Base-by-base conservation (phyloP, 148 eudicot species). In the Amaranthus palmeri region DNA sequence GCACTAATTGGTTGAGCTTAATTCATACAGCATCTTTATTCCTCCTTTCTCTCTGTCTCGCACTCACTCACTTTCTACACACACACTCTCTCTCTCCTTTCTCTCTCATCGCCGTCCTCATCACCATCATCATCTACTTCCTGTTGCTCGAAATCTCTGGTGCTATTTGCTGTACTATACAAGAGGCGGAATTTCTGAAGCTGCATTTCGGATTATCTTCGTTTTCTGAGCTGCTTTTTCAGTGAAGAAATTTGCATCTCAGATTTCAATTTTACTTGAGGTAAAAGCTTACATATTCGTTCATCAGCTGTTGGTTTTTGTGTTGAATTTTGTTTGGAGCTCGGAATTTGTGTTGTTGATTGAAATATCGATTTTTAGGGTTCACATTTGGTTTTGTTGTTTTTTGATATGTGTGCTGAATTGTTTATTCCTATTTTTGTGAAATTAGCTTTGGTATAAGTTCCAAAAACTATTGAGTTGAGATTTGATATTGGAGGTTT, bases 211-310 rank as follows among this genome's bases (percentile, higher is more conserved):
- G 18, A 40, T 48, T 65, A 15, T 25, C 40, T 13, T 36, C 13
- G 36, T 25, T 14, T 25, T 49, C 75, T 60, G 81, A 72, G 76
- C 53, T 78, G 76, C 81, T 72, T 67, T 67, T 78, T 72, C 72
- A 67, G 42, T 73, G 77, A 73, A 14, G 67, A 47, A 68, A 36
- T 25, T 57, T 74, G 81, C 81, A 69, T 69, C 74, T 79, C 74
- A 69, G 81, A 79, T 79, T 74, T 69, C 65, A 52, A 40, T 15
- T 0, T 14, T 58, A 46, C 55, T 2, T 10, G 15, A 70, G 74
- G 81, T 79, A 63, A 55, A 15, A 5, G 36, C 6, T 62, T 42
- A 54, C 12, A 6, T n/a, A 36, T 54, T 61, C 54, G 42, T 54
- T 36, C 40, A 40, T 61, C 42, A 40, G 52, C n/a, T 41, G 10